Conservation (phyloP, 108 stramenopile genomes). For the Cyclotella kingstonii region DNA sequence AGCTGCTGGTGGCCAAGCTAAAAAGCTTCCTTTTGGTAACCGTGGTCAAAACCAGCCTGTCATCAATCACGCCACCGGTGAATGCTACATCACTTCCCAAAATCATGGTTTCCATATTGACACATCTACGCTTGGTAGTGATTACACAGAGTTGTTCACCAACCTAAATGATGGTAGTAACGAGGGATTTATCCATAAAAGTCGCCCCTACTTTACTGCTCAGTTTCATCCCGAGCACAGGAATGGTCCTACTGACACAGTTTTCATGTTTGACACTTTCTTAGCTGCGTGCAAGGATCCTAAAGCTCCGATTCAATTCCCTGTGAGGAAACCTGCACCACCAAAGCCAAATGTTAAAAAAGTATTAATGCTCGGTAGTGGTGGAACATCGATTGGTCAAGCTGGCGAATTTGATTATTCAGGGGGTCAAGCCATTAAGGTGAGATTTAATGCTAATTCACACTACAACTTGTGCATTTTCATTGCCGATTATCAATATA, state of each 20-base stretch:
- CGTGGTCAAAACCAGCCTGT: constrained; percentile 99
- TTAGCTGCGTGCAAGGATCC: constrained; percentile 68
- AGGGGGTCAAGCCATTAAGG: constrained; percentile 97
- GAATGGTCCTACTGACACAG: constrained; percentile 97
- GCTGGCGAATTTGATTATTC: constrained; percentile 99
- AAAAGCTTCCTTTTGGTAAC: constrained; percentile 97
- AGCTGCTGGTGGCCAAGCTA: constrained; percentile 90
- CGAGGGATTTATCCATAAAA: constrained; percentile 95
- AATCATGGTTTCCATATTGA: constrained; percentile 97
- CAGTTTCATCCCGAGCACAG: constrained; percentile 98
- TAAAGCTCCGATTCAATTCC: constrained; percentile 68
- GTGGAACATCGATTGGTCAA: constrained; percentile 98
- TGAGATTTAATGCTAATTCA: constrained; percentile 16
- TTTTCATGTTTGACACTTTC: constrained; percentile 98
- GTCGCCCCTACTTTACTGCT: constrained; percentile 96
- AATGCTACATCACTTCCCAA: constrained; percentile 98
- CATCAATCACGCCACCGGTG: constrained; percentile 89
- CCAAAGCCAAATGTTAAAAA: constrained; percentile 82
- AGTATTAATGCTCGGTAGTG: constrained; percentile 95
- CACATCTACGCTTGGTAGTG: constrained; percentile 73
- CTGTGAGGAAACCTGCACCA: constrained; percentile 62
- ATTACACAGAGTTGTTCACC: constrained; percentile 92
- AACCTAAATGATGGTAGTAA: constrained; percentile 98
- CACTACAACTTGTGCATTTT: constrained; percentile 1
- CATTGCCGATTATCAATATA: constrained; percentile 15